Evolutionary conservation across 164 flowering plant species (phyloP), one percentile per base, ranked within the genome.

Genomic region (Aristolochia fimbriata): DNA sequence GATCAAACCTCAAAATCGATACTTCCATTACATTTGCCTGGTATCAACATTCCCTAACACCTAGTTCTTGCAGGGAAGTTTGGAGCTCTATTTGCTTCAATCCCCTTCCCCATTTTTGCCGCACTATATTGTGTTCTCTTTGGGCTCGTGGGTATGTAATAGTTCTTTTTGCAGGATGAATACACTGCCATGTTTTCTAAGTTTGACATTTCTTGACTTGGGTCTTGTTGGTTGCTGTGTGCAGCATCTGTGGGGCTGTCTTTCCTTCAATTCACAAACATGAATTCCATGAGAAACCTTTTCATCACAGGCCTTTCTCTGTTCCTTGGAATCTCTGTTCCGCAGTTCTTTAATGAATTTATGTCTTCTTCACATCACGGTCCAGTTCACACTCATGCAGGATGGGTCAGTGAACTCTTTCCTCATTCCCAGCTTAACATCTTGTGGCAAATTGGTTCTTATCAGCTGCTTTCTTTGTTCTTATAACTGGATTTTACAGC

Each of bases 11-110:
- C 15, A 22, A 4, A n/a, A 13, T 30, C 12, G 16, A 3, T 22
- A 24, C 50, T 30, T 54, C 13, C 30, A 41, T 37, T 41, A 10
- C 19, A 13, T 53, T 51, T 30, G 15, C 16, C 20, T 47, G 19
- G 16, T 15, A 20, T 15, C 15, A 19, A 30, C 37, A 10, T 5
- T 45, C 43, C 27, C 27, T 41, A 66, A 4, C 27, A n/a, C 48
- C 23, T 20, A 51, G 12, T 65, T 56, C 51, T 60, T 73, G 72
- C 86, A 94, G 99, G 99, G 55, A 94, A 94, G 78, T 94, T 91
- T 73, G 99, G 99, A 64, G 99, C 99, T 58, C 87, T 94, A 4
- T 94, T 94, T 72, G 99, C 99, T 57, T 88, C 99, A 8, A 94
- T 94, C 66, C 99, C 99, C 2, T 78, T 91, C 68, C 91, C 97